Evolutionary conservation across 768 basidiomycete genomes (phyloP).

Genomic region (Exsudoporus frostii): DNA sequence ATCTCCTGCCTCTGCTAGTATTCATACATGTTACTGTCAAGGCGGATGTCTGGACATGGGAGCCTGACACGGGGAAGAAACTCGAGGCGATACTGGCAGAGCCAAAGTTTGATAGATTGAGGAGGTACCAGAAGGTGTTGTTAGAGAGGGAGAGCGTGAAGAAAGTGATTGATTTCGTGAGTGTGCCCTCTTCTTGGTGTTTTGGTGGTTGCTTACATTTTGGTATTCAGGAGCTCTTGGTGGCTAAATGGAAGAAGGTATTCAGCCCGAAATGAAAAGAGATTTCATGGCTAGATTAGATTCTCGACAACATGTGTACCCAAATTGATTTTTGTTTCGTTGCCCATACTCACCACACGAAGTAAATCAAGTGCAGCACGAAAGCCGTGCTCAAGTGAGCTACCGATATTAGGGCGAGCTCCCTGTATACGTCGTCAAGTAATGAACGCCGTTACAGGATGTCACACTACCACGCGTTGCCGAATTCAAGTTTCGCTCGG

Average conservation of each 20-base stretch:
- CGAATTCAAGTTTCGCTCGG: too few relatives aligned
- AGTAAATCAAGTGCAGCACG: too few relatives aligned
- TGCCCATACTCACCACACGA: too few relatives aligned
- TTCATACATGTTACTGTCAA: constrained; percentile 40
- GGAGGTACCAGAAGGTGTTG: constrained; percentile 46
- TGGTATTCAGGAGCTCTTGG: constrained; percentile 3
- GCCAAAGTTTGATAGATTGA: constrained; percentile 45
- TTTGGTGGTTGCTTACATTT: background rate
- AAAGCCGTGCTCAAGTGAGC: too few relatives aligned
- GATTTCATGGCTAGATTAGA: background rate
- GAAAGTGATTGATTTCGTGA: constrained; percentile 8
- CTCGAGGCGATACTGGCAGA: constrained; percentile 39
- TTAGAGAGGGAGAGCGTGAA: constrained; percentile 36
- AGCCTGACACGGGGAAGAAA: constrained; percentile 43
- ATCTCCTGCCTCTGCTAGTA: constrained; percentile 53
- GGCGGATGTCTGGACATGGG: constrained; percentile 49
- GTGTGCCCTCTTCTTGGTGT: background rate
- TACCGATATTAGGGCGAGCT: too few relatives aligned
- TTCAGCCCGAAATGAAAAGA: background rate
- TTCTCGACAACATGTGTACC: too few relatives aligned
- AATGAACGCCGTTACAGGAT: too few relatives aligned
- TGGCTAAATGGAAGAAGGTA: background rate
- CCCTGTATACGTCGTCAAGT: too few relatives aligned
- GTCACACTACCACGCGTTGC: too few relatives aligned
- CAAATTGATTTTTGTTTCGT: too few relatives aligned